A percentile compares a stretch with the other conserved stretches of the same genome.
phyloP scores from a whole-genome alignment of 805 yeast species.

The Spathaspora arborariae region DNA sequence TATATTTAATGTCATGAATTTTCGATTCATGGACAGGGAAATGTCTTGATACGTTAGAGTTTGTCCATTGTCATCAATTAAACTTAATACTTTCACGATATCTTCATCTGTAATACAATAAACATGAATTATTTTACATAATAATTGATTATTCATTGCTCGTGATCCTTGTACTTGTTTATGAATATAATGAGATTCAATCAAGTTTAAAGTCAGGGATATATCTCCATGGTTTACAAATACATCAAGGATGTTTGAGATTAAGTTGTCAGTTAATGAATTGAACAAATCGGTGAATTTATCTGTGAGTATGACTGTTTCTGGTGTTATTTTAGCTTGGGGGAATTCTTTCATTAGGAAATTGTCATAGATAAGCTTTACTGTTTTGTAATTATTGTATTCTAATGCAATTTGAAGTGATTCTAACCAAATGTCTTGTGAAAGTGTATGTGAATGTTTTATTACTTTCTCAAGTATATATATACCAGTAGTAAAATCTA shows the following conservation, averaged over 20 bases:
- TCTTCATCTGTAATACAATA: slow-evolving; percentile 30
- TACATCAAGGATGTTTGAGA: slow-evolving; percentile 25
- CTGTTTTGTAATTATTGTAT: slow-evolving; percentile 23
- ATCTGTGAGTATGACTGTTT: slow-evolving; percentile 20
- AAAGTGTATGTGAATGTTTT: slow-evolving; percentile 4
- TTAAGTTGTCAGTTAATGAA: slow-evolving; percentile 19
- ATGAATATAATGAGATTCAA: slow-evolving; percentile 36
- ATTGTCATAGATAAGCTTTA: slow-evolving; percentile 23
- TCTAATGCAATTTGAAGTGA: slow-evolving; percentile 21
- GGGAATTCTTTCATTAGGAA: slow-evolving; percentile 27
- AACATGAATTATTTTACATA: slow-evolving; percentile 29
- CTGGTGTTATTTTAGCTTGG: slow-evolving; percentile 17
- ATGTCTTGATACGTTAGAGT: slow-evolving; percentile 22
- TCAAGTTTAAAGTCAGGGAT: slow-evolving; percentile 25
- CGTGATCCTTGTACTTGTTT: slow-evolving; percentile 26
- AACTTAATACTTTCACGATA: slow-evolving; percentile 28
- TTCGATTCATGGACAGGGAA: slow-evolving; percentile 24
- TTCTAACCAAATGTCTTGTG: slow-evolving; percentile 17
- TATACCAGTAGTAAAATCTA: neutral
- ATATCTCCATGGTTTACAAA: slow-evolving; percentile 37
- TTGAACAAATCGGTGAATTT: slow-evolving; percentile 9
- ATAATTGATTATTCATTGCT: slow-evolving; percentile 30
- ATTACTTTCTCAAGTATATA: neutral
- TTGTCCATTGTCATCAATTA: slow-evolving; percentile 26
- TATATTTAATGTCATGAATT: slow-evolving; percentile 22